These are phyloP conservation scores for Suillus clintonianus DNA, from an alignment of 768 basidiomycete species.

Conservation along the genomic window DNA sequence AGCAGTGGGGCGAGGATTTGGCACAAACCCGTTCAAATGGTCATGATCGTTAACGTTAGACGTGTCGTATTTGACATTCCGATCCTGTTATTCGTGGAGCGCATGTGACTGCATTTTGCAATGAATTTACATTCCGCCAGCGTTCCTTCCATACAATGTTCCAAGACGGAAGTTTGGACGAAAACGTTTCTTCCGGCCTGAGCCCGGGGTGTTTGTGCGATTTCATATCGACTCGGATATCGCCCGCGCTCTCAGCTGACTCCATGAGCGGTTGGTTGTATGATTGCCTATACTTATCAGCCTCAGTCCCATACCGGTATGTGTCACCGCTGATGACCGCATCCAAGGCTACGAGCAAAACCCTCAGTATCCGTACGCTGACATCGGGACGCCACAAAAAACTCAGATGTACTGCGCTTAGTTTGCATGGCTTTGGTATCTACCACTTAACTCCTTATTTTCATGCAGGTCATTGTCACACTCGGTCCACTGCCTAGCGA, in stretches of 20 bases:
- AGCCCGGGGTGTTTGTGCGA: not conserved
- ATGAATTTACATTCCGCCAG: no score
- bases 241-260: not conserved
- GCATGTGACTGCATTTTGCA: not conserved
- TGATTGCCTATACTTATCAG: not conserved
- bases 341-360: not conserved
- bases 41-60: no score
- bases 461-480: not conserved
- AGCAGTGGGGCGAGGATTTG: slow-evolving; percentile 61
- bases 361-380: not conserved
- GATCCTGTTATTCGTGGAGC: not conserved
- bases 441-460: not conserved
- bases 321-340: not conserved
- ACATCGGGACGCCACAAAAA: not conserved
- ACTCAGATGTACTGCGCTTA: not conserved
- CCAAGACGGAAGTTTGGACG: not conserved
- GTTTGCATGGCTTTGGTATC: not conserved
- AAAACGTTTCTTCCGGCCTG: not conserved
- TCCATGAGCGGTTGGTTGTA: not conserved
- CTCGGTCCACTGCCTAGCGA: not conserved
- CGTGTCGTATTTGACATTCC: not conserved
- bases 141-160: not conserved
- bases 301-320: not conserved
- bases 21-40: slow-evolving; percentile 3
- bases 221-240: not conserved